Evolutionary conservation across 169 alveolate species (phyloP).

Genomic region (Miamiensis avidus): DNA sequence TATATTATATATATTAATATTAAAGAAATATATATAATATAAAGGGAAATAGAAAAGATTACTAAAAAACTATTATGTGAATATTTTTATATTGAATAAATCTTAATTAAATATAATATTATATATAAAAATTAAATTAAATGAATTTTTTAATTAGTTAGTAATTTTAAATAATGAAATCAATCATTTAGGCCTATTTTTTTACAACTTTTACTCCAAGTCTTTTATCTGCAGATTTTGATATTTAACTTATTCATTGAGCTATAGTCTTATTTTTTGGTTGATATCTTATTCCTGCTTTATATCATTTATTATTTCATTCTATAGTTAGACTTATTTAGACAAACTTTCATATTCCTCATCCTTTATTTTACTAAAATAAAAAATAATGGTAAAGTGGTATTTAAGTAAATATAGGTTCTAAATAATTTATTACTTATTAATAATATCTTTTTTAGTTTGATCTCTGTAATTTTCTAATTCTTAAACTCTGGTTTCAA

Average conservation of each 20-base stretch:
- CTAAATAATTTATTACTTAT: background rate
- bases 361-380: background rate
- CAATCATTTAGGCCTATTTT: background rate
- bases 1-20: too few relatives aligned
- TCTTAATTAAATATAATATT: too few relatives aligned
- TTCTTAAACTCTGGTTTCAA: background rate
- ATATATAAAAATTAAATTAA: too few relatives aligned
- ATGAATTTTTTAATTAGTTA: too few relatives aligned
- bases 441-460: background rate
- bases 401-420: background rate
- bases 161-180: background rate
- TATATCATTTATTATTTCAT: background rate
- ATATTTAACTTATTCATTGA: too few relatives aligned
- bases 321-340: too few relatives aligned
- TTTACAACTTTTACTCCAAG: too few relatives aligned
- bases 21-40: too few relatives aligned
- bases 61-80: too few relatives aligned
- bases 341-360: background rate
- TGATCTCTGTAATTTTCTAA: conserved; percentile 3
- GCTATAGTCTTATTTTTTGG: background rate
- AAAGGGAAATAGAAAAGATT: too few relatives aligned
- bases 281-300: background rate
- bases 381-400: background rate
- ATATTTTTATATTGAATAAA: too few relatives aligned
- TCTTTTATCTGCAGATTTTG: background rate